A percentile compares a stretch with the other conserved stretches of the same genome.
Evolutionary conservation across 495 filamentous ascomycete genomes (phyloP).

Genomic region (Xanthoparmelia taractica): DNA sequence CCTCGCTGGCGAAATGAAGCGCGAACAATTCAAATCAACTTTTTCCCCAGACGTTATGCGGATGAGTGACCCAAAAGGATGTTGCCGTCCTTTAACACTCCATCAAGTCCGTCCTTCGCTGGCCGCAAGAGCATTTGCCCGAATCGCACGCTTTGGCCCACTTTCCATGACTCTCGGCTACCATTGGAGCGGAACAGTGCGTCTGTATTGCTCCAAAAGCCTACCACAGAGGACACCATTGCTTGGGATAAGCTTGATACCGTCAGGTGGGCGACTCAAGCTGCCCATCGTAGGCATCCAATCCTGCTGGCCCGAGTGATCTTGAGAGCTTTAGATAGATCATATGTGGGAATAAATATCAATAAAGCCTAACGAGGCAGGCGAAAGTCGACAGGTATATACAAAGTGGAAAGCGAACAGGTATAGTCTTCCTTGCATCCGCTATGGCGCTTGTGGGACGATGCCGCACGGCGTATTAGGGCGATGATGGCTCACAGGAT

Average conservation of each 20-base stretch:
- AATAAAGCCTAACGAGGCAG: slow-evolving; percentile 12
- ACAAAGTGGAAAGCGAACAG: slow-evolving; percentile 10
- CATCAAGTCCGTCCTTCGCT: background rate
- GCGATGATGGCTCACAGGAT: slow-evolving; percentile 59
- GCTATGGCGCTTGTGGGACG: slow-evolving; percentile 7
- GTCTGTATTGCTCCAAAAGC: background rate
- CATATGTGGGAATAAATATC: slow-evolving; percentile 3
- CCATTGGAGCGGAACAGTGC: background rate
- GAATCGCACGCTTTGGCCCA: background rate
- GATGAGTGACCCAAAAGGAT: background rate
- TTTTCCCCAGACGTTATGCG: background rate
- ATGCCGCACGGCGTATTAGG: background rate
- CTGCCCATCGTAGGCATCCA: background rate
- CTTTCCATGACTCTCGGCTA: background rate
- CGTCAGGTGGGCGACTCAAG: background rate
- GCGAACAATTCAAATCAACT: background rate
- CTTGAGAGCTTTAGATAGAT: background rate
- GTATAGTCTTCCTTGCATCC: slow-evolving; percentile 8
- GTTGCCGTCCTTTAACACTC: background rate
- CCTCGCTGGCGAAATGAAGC: background rate
- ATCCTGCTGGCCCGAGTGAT: background rate
- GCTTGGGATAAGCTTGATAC: background rate
- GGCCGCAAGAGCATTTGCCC: background rate
- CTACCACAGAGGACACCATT: background rate
- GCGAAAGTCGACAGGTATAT: slow-evolving; percentile 14